Conservation (phyloP, 2,329 filamentous ascomycete species). For the Teratosphaeriaceae sp. region DNA sequence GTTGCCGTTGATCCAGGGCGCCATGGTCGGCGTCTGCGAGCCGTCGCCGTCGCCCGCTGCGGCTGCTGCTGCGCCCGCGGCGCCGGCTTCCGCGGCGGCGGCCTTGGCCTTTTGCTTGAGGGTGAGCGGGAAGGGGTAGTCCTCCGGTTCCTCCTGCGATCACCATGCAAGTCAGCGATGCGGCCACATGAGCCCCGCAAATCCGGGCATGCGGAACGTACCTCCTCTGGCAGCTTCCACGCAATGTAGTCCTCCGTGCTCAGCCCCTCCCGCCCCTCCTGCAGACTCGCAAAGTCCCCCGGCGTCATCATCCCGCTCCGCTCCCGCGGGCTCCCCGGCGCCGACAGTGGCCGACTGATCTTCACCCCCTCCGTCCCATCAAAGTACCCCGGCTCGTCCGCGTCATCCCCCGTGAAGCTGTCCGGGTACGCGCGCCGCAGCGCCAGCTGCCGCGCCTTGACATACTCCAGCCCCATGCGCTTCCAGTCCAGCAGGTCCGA, state of each 20-base stretch:
- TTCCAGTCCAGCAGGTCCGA: slow-evolving; percentile 98
- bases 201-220: slow-evolving; percentile 56
- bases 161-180: neutral
- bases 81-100: neutral
- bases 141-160: slow-evolving; percentile 67
- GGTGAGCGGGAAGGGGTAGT: slow-evolving; percentile 65
- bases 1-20: neutral
- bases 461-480: slow-evolving; percentile 98
- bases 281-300: slow-evolving; percentile 91
- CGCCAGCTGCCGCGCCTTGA: slow-evolving; percentile 91
- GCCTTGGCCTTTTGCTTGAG: slow-evolving; percentile 43
- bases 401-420: slow-evolving; percentile 70
- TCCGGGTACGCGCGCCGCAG: slow-evolving; percentile 84
- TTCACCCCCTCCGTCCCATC: slow-evolving; percentile 80
- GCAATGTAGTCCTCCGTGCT: slow-evolving; percentile 97
- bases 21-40: neutral
- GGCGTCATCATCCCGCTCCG: slow-evolving; percentile 98
- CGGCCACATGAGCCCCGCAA: neutral
- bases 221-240: slow-evolving; percentile 75
- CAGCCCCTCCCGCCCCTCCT: slow-evolving; percentile 87
- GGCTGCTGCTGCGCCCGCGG: neutral
- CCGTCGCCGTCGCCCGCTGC: neutral
- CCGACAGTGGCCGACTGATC: slow-evolving; percentile 88
- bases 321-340: slow-evolving; percentile 86
- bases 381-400: slow-evolving; percentile 77